These are phyloP conservation scores for Yamadazyma triangularis DNA, from an alignment of 1,139 yeast genomes.

Conservation along the genomic window DNA sequence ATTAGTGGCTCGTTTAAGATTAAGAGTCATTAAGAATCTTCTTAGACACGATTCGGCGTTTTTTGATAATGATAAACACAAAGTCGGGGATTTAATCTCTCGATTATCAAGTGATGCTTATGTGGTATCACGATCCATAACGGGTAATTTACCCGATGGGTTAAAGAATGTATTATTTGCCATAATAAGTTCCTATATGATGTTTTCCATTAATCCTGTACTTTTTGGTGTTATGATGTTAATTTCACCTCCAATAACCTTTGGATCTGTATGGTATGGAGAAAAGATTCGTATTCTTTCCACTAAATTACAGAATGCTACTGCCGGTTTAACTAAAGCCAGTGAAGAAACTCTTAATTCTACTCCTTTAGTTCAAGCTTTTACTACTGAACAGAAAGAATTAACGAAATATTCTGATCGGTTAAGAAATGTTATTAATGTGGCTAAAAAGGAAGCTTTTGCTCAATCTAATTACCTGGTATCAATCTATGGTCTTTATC, in stretches of 20 bases:
- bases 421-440: slow-evolving; percentile 37
- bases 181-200: slow-evolving; percentile 43
- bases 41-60: slow-evolving; percentile 49
- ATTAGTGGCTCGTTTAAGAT: slow-evolving; percentile 44
- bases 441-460: slow-evolving; percentile 43
- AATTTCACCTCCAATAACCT: slow-evolving; percentile 50
- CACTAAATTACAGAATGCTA: slow-evolving; percentile 42
- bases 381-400: slow-evolving; percentile 44
- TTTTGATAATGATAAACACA: slow-evolving; percentile 49
- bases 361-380: slow-evolving; percentile 42
- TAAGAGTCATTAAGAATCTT: slow-evolving; percentile 45
- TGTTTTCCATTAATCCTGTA: slow-evolving; percentile 42
- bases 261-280: slow-evolving; percentile 49
- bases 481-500: slow-evolving; percentile 42
- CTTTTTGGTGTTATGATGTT: slow-evolving; percentile 47
- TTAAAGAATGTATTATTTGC: slow-evolving; percentile 45
- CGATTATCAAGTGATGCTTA: slow-evolving; percentile 53
- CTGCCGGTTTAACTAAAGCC: slow-evolving; percentile 45
- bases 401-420: slow-evolving; percentile 36
- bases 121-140: slow-evolving; percentile 44
- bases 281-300: slow-evolving; percentile 42
- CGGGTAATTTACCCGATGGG: slow-evolving; percentile 45
- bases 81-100: slow-evolving; percentile 53
- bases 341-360: slow-evolving; percentile 45
- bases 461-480: slow-evolving; percentile 47